Base-by-base conservation (phyloP, 1,284 basidiomycete species). In the Papiliotrema fonsecae region DNA sequence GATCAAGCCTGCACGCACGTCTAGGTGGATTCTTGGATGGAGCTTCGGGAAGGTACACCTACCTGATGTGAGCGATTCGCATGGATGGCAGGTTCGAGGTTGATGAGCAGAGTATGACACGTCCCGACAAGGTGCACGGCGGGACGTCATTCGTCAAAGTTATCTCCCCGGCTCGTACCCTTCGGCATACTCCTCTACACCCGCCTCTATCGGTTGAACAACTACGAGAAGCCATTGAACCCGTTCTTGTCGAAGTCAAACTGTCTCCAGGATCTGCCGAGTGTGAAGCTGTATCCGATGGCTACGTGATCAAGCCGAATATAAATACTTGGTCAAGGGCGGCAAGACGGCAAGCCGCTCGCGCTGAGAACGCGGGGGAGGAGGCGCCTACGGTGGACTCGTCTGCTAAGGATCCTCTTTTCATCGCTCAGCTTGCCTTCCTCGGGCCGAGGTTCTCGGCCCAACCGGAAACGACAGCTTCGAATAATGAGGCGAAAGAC, bases 11-110 rank as follows among this genome's bases (percentile, higher is more conserved):
- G 88, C 91, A 1, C 81, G 84, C 54, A 97, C 92, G 0, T 79
- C 84, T 10, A 80, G 93, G 19, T 97, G 92, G 91, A 87, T 85
- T 0, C 72, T 97, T 0, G 86, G 80, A 0, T 97, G 93, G 93
- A 88, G 86, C 0, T 84, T 85, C 52, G 75, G 72, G 1, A 75
- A 79, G 19, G 64, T 69, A 9, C 80, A 82, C 9, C 73, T 94
- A 25, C 83, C 87, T 1, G 88, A 93, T 54, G 90, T 90, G 64
- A 45, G 86, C 76, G n/a, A n/a, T n/a, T n/a, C n/a, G n/a, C 18
- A 19, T 11, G 9, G 13, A n/a, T 24, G 28, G 25, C 21, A 44
- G 22, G 42, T 37, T 16, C 25, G 14, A 19, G 19, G 24, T 27
- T 21, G 19, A 35, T 34, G 6, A 42, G 24, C 28, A 65, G 65